Conservation (phyloP, 1,284 basidiomycete genomes). For the Apiotrichum montevideense region DNA sequence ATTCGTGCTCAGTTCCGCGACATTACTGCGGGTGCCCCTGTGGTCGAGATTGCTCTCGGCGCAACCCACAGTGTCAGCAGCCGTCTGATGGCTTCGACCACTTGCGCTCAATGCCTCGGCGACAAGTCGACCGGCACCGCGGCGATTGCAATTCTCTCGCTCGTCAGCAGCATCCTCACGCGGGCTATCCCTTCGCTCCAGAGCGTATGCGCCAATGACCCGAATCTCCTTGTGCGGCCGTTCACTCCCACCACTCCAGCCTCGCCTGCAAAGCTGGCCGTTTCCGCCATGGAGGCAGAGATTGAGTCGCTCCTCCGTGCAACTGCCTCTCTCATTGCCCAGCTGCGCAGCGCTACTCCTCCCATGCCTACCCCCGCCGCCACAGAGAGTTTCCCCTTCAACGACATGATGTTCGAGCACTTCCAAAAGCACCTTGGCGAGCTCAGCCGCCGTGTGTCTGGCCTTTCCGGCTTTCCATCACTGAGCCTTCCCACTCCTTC, state of each 20-base stretch:
- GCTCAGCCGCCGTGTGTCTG: conserved; percentile 20
- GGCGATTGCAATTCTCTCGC: neutral
- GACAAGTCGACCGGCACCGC: neutral
- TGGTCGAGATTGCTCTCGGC: neutral
- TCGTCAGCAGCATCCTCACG: neutral
- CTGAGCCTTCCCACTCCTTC: neutral
- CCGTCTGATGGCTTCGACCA: neutral
- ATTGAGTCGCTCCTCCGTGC: conserved; percentile 20
- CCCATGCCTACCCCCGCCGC: conserved; percentile 22
- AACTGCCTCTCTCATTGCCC: conserved; percentile 1
- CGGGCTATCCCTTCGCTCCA: neutral
- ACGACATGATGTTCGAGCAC: conserved; percentile 32
- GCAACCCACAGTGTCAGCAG: neutral
- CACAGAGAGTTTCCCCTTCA: conserved; percentile 13
- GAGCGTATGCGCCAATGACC: neutral
- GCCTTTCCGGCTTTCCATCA: neutral
- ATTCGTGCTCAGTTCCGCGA: neutral
- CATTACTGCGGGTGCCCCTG: neutral
- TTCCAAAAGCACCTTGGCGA: neutral
- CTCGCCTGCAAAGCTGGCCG: neutral
- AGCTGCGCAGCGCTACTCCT: neutral
- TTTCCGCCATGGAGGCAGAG: neutral
- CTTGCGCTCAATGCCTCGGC: neutral
- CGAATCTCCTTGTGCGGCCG: neutral
- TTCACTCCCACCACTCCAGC: conserved; percentile 1